Base-by-base conservation (phyloP, 2,329 filamentous ascomycete genomes). In the Ophioceras dolichostomum region DNA sequence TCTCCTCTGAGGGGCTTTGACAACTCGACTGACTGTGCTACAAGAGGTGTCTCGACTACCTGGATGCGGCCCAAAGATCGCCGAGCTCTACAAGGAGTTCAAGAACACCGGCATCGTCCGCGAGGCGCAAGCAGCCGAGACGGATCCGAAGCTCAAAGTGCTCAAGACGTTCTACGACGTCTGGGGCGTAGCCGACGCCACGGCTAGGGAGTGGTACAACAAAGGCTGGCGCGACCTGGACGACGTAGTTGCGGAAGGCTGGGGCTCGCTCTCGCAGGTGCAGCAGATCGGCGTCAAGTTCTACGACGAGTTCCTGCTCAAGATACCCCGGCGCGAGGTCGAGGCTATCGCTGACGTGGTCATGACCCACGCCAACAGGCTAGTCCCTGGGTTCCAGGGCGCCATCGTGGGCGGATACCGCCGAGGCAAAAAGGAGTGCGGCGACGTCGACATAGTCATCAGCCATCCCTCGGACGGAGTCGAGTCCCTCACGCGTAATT, bases 211-310 rank as follows among this genome's bases (percentile, higher is more conserved):
- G 1, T 94, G 94, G 49, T 91, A 88, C 55, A 70, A 74, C 13
- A 76, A 75, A 43, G 73, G 84, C 20, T 95, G 86, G 84, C 70
- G 75, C 41, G 82, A 91, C 41, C 64, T 94, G 1, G 86, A 95
- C 49, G 88, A 96, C 48, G 64, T 96, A 3, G 67, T 94, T 29
- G 83, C 94, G 49, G 71, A 77, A 48, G 87, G 83, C 10, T 96
- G 89, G 89, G 54, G 65, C 16, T 66, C 57, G 0, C 64, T 96
- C 1, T 80, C 70, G 1, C 76, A 87, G 10, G 82, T 85, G 2
- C 89, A 95, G 56, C 87, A 96, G 54, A 94, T 96, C 39, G 89
- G 91, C 0, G 65, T 95, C 32, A 96, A 96, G 54, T 95, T 79
- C 58, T 94, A 93, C 54, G 82, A 93, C 24, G 89, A 96, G 44